Evolutionary conservation across 371 early-diverging fungal species (phyloP).

Genomic region (Mucor ambiguus): DNA sequence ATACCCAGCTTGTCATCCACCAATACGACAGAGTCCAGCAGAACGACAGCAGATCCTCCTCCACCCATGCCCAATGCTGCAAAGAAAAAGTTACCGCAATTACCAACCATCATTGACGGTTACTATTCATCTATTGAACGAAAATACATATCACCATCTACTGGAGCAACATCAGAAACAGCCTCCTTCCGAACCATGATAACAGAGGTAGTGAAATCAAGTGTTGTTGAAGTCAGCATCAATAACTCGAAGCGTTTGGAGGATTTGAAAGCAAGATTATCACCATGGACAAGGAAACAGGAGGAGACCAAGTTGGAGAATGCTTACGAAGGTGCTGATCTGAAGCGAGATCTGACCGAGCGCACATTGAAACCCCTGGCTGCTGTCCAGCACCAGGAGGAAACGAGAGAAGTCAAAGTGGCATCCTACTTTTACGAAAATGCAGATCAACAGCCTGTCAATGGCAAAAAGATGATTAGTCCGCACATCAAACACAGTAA

Average conservation of each 20-base stretch:
- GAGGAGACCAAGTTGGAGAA: constrained; percentile 13
- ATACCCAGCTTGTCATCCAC: neutral
- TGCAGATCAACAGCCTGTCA: neutral
- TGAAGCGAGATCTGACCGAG: constrained; percentile 16
- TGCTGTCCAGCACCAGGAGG: constrained; percentile 11
- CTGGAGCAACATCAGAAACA: constrained; percentile 35
- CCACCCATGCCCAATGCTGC: neutral
- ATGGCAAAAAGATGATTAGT: constrained; percentile 16
- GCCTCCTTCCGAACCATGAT: constrained; percentile 47
- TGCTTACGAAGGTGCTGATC: neutral
- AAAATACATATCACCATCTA: constrained; percentile 37
- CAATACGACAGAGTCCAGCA: neutral
- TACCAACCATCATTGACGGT: constrained; percentile 22
- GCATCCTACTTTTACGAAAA: constrained; percentile 27
- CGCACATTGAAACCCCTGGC: constrained; percentile 14
- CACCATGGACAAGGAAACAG: constrained; percentile 17
- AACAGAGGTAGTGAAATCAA: constrained; percentile 35
- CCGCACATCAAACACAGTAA: constrained; percentile 49
- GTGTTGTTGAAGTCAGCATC: constrained; percentile 29
- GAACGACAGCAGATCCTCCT: neutral
- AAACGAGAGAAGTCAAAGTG: constrained; percentile 32
- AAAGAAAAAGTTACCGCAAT: constrained; percentile 2
- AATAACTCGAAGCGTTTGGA: constrained; percentile 11
- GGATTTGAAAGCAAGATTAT: constrained; percentile 13
- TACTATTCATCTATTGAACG: constrained; percentile 43